These are phyloP conservation scores for Rauvolfia tetraphylla DNA, from an alignment of 257 asterid species.

Conservation along the genomic window DNA sequence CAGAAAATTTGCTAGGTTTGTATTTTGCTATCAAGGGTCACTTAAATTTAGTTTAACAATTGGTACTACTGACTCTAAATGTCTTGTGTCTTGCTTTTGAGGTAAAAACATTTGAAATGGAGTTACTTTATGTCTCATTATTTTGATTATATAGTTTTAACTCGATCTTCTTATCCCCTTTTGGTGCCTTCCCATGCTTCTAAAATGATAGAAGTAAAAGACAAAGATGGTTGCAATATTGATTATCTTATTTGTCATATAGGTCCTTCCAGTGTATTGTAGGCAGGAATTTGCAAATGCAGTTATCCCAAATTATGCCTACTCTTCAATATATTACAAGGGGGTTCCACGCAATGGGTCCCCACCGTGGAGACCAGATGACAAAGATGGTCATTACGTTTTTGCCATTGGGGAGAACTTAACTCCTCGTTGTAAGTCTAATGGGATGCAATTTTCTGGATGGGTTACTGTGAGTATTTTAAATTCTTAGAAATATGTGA, in stretches of 20 bases:
- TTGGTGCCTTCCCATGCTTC: background rate
- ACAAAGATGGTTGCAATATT: background rate
- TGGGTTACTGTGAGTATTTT: background rate
- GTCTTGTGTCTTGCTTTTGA: background rate
- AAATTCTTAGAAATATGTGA: background rate
- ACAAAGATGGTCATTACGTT: slow-evolving; percentile 80
- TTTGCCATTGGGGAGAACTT: slow-evolving; percentile 75
- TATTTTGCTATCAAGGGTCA: background rate
- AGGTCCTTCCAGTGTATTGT: slow-evolving; percentile 67
- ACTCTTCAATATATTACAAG: slow-evolving; percentile 73
- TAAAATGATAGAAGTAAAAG: background rate
- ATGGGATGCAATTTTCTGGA: slow-evolving; percentile 4
- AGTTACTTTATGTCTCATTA: background rate
- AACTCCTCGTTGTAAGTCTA: slow-evolving; percentile 86
- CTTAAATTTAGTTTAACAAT: background rate
- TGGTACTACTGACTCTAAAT: background rate
- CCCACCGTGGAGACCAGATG: slow-evolving; percentile 87
- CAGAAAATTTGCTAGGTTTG: background rate
- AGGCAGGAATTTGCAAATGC: slow-evolving; percentile 55
- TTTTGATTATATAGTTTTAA: background rate
- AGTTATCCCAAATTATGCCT: slow-evolving; percentile 51
- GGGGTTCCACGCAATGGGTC: slow-evolving; percentile 66
- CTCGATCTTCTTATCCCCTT: background rate
- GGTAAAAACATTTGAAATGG: background rate
- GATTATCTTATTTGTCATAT: slow-evolving; percentile 24